Percentiles rank a stretch among this genome's conserved stretches.
These are phyloP conservation scores for Collybia sordida DNA, from an alignment of 768 basidiomycete genomes.

Conservation along the genomic window DNA sequence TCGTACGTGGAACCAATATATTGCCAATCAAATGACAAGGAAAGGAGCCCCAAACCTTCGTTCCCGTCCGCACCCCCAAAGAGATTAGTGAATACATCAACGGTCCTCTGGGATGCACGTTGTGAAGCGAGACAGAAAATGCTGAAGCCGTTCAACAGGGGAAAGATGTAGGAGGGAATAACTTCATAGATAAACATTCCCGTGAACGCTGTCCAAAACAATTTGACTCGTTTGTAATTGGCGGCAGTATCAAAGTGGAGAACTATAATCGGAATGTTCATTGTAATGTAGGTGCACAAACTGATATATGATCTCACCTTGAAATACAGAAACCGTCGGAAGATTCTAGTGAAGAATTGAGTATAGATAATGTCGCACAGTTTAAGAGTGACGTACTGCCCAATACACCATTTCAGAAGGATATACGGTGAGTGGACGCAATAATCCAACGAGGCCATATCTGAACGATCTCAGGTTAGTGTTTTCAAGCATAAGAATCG, in stretches of 20 bases:
- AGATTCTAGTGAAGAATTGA: slow-evolving; percentile 36
- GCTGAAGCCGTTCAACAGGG: slow-evolving; percentile 59
- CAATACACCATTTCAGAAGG: slow-evolving; percentile 68
- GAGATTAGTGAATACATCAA: slow-evolving; percentile 55
- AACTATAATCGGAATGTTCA: slow-evolving; percentile 25
- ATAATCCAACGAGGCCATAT: slow-evolving; percentile 58
- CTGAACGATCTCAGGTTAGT: slow-evolving; percentile 23
- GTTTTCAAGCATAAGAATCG: background rate
- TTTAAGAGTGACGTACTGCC: slow-evolving; percentile 32
- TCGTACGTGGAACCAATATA: slow-evolving; percentile 50
- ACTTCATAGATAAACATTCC: slow-evolving; percentile 55
- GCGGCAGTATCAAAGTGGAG: slow-evolving; percentile 46
- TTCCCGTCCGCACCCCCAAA: slow-evolving; percentile 70
- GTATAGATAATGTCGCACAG: background rate
- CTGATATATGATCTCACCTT: slow-evolving; percentile 33
- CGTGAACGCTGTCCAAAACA: slow-evolving; percentile 51
- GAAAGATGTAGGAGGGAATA: slow-evolving; percentile 60
- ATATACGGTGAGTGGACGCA: slow-evolving; percentile 59
- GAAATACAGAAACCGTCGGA: slow-evolving; percentile 59
- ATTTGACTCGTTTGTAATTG: slow-evolving; percentile 47
- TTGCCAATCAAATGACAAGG: slow-evolving; percentile 69
- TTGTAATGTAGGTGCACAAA: background rate
- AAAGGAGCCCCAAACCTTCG: slow-evolving; percentile 63
- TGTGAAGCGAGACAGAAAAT: slow-evolving; percentile 62
- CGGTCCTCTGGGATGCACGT: slow-evolving; percentile 37